These are phyloP conservation scores for Diversispora epigaea DNA, from an alignment of 192 early-diverging fungal genomes.

Conservation along the genomic window DNA sequence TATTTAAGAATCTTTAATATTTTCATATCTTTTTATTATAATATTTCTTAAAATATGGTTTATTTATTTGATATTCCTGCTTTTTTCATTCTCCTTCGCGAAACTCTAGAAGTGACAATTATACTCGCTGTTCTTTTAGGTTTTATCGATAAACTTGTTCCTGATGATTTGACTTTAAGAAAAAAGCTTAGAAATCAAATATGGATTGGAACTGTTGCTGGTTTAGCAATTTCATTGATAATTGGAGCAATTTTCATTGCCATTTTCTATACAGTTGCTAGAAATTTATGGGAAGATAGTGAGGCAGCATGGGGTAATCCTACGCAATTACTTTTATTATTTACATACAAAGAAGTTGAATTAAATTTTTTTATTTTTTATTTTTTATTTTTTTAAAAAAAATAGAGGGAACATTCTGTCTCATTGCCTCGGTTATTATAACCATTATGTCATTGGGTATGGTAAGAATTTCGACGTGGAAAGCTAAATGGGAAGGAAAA, in stretches of 20 bases:
- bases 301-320: constrained; percentile 17
- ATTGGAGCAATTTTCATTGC: constrained; percentile 78
- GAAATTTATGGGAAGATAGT: constrained; percentile 45
- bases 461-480: constrained; percentile 68
- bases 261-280: constrained; percentile 63
- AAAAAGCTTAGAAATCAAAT: constrained; percentile 64
- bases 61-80: constrained; percentile 67
- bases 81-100: constrained; percentile 77
- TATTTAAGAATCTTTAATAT: too few species aligned
- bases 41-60: constrained; percentile 40
- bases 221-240: constrained; percentile 65
- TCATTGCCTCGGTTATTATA: constrained; percentile 78
- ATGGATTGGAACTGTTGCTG: constrained; percentile 72
- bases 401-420: constrained; percentile 74
- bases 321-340: background rate
- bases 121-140: constrained; percentile 84
- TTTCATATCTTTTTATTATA: too few species aligned
- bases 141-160: constrained; percentile 70
- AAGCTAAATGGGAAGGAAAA: constrained; percentile 77
- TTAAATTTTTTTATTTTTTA: background rate
- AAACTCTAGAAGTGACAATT: constrained; percentile 84
- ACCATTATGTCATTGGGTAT: constrained; percentile 82
- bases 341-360: background rate
- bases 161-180: constrained; percentile 44
- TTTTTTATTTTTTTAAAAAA: constrained; percentile 28